Base-by-base conservation (phyloP, 169 alveolate genomes). In the Cryptosporidium xiaoi region DNA sequence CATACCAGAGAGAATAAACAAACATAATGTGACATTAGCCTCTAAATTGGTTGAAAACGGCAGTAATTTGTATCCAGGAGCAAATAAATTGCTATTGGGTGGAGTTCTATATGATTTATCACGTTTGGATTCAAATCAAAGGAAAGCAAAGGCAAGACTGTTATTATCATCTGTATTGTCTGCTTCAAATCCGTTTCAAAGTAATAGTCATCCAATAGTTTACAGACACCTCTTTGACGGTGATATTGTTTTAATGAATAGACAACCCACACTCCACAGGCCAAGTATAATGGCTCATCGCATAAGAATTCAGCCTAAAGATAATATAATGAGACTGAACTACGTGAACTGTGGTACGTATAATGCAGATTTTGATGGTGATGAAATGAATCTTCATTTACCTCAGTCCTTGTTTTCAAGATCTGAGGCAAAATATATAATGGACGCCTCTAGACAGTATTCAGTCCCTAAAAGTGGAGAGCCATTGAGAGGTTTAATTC, bases 301-400 rank as follows among this genome's bases (percentile, higher is more conserved):
- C 27, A 97, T 95, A 44, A 92, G 96, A 91, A 95, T 96, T 33
- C 91, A 95, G 51, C 96, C 97, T 29, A 95, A 93, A 64, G 99
- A 97, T 92, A 95, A 96, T 83, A 97, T 98, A 13, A 96, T 98
- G 82, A 94, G 99, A 87, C 93, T 97, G 91, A 99, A 98, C 92
- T 98, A 98, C 91, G 98, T 97, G 31, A 98, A 98, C 90, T 98
- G 99, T 93, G 96, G 96, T 91, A 96, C 99, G 24, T 98, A 97
- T 95, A 98, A 98, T 92, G 99, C 99, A 0, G 99, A 98, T 92
- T 98, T 98, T 91, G 99, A 98, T 90, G 99, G 99, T 5, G 99
- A 98, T 91, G 99, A 98, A 93, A 98, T 98, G 99, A 98, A 98
- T 91, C 77, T 98, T 64, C 99, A 98, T 84, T 94, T 97, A 51